phyloP scores from a whole-genome alignment of 2,329 filamentous ascomycete species.

The Ophiostoma himal-ulmi region DNA sequence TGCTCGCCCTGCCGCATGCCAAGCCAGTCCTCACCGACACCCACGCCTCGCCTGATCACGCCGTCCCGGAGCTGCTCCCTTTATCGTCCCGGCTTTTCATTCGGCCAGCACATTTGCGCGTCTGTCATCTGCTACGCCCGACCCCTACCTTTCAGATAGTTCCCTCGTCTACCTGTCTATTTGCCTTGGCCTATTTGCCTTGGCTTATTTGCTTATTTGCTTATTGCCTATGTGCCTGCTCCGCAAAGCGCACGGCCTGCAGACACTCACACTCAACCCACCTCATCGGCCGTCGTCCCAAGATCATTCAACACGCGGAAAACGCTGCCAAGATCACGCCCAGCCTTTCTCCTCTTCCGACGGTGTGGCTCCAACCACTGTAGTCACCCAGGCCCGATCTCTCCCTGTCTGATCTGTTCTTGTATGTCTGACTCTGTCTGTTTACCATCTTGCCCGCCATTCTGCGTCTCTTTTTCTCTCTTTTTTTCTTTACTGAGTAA shows the following conservation, averaged over 20 bases:
- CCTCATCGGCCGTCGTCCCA: neutral
- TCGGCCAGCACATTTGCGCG: neutral
- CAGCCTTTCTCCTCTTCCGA: slow-evolving; percentile 21
- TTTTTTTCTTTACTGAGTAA: too few species aligned
- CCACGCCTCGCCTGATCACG: neutral
- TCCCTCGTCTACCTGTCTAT: neutral
- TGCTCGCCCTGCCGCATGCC: slow-evolving; percentile 7
- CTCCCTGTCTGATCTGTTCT: neutral
- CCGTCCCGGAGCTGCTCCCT: neutral
- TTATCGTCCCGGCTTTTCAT: neutral
- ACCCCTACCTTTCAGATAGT: neutral
- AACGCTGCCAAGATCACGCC: slow-evolving; percentile 18
- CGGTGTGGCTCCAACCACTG: slow-evolving; percentile 16
- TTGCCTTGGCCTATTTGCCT: too few species aligned
- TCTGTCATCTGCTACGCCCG: neutral
- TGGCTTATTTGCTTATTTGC: neutral
- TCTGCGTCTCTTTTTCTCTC: neutral
- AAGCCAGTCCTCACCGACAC: slow-evolving; percentile 10
- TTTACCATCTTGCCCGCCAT: neutral
- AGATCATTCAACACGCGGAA: neutral
- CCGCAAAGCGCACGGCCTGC: neutral
- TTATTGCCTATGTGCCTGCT: neutral
- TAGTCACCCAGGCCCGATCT: slow-evolving; percentile 17
- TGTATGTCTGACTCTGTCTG: neutral
- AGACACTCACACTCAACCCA: neutral